Percentiles rank a stretch among this genome's conserved stretches.
phyloP scores from a whole-genome alignment of 1,284 basidiomycete species.

The Stereum hirsutum region DNA sequence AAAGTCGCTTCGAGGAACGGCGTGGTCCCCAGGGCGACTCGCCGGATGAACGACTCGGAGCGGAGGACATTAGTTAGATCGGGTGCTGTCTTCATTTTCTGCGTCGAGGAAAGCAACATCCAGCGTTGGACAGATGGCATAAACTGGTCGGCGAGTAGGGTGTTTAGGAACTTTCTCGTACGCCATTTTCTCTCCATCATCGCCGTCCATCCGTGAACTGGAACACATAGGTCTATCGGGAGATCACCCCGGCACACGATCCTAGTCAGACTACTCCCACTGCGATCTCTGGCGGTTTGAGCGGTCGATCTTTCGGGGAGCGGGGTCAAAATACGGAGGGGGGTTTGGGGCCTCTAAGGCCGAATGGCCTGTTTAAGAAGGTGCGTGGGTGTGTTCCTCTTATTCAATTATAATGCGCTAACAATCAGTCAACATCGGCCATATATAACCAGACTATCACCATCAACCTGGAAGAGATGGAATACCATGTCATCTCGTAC shows the following conservation, averaged over 20 bases:
- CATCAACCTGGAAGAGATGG: constrained; percentile 66
- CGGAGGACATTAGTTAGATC: constrained; percentile 64
- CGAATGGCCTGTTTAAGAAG: too few relatives aligned
- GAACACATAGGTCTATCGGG: constrained; percentile 55
- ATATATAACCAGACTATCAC: constrained; percentile 56
- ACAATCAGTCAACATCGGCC: too few relatives aligned
- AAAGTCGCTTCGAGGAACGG: too few relatives aligned
- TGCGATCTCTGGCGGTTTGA: constrained; percentile 6
- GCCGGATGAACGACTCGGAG: constrained; percentile 71
- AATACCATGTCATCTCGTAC: constrained; percentile 75
- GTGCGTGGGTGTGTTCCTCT: too few relatives aligned
- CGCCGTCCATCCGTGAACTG: constrained; percentile 4
- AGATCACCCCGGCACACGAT: constrained; percentile 52
- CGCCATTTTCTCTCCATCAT: constrained; percentile 13
- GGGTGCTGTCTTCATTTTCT: constrained; percentile 78
- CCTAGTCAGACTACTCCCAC: constrained; percentile 15
- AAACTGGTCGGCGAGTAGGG: constrained; percentile 75
- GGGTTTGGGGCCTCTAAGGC: too few relatives aligned
- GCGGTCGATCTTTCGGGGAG: too few relatives aligned
- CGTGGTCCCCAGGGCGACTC: constrained; percentile 64
- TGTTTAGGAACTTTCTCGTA: constrained; percentile 75
- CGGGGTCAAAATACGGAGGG: too few relatives aligned
- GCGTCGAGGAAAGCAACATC: constrained; percentile 74
- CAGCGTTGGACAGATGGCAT: constrained; percentile 81
- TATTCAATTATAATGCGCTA: constrained; percentile 7